Evolutionary conservation across 2,329 filamentous ascomycete species (phyloP), one percentile per base, ranked within the genome.

Genomic region (Colletotrichum liriopes): DNA sequence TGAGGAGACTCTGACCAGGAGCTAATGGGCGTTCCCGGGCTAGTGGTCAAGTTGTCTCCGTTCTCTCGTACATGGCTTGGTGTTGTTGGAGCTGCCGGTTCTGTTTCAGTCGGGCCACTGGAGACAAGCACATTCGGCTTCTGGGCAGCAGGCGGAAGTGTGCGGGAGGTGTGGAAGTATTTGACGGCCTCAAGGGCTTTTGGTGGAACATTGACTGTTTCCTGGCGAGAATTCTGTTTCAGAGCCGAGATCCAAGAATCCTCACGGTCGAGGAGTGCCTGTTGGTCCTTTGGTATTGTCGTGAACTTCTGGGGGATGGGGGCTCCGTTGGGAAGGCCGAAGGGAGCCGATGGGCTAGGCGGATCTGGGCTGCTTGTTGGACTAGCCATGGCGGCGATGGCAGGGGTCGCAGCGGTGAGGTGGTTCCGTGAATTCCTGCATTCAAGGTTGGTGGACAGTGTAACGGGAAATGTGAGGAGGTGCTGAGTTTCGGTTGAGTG

Each of bases 251-350:
- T 79, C 85, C 85, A 86, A 1, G 84, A 79, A 63, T 80, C 77
- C 4, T 77, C 61, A 0, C 75, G 67, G 2, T 82, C 79, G 1
- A 87, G 76, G 2, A 86, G 75, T 5, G 65, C 64, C 35, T 77
- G 77, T 73, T 87, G 86, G 51, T 84, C 80, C 20, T 77, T 78
- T 0, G 84, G 82, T 8, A 86, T 79, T 32, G 67, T 79, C 23
- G 79, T 71, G 26, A 80, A 73, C 16, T 73, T 78, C 8, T 77
- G 78, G 14, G 77, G 78, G 0, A 80, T 74, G 26, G 23, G 61
- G 6, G 52, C 29, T 26, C 39, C 41, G 23, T 45, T 56, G 12
- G 41, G 51, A 66, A 61, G 32, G 26, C 51, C 16, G 23, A 69
- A 56, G 39, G 52, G 51, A 8, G 20, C 12, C 0, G 35, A 59